phyloP scores from a whole-genome alignment of 2,329 filamentous ascomycete genomes.

The Cordyceps farinosa region DNA sequence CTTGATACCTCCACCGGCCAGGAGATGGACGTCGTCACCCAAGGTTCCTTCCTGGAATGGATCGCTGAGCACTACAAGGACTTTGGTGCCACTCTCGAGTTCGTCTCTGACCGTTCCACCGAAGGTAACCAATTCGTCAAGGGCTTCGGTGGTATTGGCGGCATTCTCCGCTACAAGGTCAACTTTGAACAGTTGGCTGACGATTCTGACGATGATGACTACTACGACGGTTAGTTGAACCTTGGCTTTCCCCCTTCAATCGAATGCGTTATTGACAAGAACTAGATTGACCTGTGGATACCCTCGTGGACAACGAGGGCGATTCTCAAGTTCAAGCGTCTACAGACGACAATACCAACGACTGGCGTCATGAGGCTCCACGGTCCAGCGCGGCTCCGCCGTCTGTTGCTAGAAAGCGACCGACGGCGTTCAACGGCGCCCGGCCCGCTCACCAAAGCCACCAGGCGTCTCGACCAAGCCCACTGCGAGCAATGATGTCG shows the following conservation, averaged over 20 bases:
- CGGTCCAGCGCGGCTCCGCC: slow-evolving; percentile 43
- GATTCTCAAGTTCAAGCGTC: slow-evolving; percentile 59
- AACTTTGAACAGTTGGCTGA: slow-evolving; percentile 99
- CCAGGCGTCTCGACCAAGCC: slow-evolving; percentile 60
- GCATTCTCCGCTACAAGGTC: slow-evolving; percentile 97
- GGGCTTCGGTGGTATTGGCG: slow-evolving; percentile 97
- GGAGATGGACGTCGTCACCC: slow-evolving; percentile 91
- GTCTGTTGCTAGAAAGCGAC: slow-evolving; percentile 44
- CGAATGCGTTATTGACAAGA: slow-evolving; percentile 15
- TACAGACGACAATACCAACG: slow-evolving; percentile 41
- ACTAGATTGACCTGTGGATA: slow-evolving; percentile 81
- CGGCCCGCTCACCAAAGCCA: slow-evolving; percentile 41
- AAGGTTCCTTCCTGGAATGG: slow-evolving; percentile 97
- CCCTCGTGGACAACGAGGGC: slow-evolving; percentile 87
- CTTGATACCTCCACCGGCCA: slow-evolving; percentile 93
- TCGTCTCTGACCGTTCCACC: slow-evolving; percentile 94
- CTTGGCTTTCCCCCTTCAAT: slow-evolving; percentile 13
- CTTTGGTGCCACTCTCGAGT: slow-evolving; percentile 92
- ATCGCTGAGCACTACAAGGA: slow-evolving; percentile 98
- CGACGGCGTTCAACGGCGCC: slow-evolving; percentile 46
- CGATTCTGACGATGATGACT: slow-evolving; percentile 89
- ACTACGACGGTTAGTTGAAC: slow-evolving; percentile 64
- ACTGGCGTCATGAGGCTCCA: slow-evolving; percentile 38
- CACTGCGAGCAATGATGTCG: slow-evolving; percentile 66
- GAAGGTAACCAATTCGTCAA: slow-evolving; percentile 99